These are phyloP conservation scores for Umbelopsis sp. DNA, from an alignment of 192 early-diverging fungal species.

Conservation along the genomic window DNA sequence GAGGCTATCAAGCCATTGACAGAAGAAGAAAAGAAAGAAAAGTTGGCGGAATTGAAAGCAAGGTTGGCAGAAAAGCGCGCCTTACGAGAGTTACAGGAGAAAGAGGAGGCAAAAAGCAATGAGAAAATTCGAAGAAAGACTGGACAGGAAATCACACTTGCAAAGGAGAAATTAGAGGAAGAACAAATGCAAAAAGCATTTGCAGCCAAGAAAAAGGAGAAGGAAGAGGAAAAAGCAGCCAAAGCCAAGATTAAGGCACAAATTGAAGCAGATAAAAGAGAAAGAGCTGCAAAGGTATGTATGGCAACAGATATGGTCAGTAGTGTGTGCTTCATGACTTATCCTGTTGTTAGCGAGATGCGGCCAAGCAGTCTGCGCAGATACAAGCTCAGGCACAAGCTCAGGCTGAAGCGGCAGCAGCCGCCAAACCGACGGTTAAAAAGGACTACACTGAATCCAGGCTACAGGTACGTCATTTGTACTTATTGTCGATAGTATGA, in stretches of 20 bases:
- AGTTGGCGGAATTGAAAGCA: conserved; percentile 69
- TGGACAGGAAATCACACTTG: conserved; percentile 69
- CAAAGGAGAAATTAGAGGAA: conserved; percentile 70
- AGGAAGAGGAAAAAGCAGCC: conserved; percentile 75
- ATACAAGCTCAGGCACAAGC: conserved; percentile 26
- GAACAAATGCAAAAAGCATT: conserved; percentile 75
- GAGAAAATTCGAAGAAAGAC: conserved; percentile 77
- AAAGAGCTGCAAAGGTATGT: conserved; percentile 64
- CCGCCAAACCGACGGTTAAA: conserved; percentile 14
- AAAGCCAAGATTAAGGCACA: conserved; percentile 75
- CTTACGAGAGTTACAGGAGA: conserved; percentile 54
- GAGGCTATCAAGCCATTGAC: conserved; percentile 78
- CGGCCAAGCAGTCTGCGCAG: conserved; percentile 29
- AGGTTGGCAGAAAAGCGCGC: conserved; percentile 68
- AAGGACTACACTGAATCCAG: conserved; percentile 75
- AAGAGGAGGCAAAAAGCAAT: conserved; percentile 67
- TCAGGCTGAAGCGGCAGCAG: conserved; percentile 32
- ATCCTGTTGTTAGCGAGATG: conserved; percentile 4
- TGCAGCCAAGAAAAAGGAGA: conserved; percentile 72
- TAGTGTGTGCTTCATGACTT: not conserved
- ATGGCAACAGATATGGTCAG: not conserved
- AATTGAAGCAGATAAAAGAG: conserved; percentile 80
- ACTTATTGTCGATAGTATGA: not conserved
- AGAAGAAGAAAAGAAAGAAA: conserved; percentile 76
- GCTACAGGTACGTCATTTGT: conserved; percentile 59